phyloP scores from a whole-genome alignment of 371 early-diverging fungal species.

The Syncephalastrum sp. region DNA sequence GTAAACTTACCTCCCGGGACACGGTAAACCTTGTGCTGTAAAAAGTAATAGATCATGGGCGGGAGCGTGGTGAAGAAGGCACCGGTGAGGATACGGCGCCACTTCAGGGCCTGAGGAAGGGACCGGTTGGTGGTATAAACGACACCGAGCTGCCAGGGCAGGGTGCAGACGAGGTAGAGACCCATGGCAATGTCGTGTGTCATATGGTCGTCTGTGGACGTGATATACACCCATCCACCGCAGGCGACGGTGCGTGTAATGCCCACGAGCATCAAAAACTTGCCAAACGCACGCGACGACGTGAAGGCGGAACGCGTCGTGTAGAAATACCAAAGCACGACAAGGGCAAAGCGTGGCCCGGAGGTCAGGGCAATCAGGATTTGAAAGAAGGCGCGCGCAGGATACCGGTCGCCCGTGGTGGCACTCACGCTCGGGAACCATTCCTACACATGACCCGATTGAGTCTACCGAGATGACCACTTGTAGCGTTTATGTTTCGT shows the following conservation, averaged over 20 bases:
- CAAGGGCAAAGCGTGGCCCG: slow-evolving; percentile 68
- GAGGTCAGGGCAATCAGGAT: slow-evolving; percentile 75
- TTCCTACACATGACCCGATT: slow-evolving; percentile 47
- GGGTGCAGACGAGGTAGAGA: slow-evolving; percentile 67
- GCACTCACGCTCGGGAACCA: slow-evolving; percentile 87
- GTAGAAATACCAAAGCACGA: slow-evolving; percentile 65
- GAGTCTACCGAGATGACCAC: neutral
- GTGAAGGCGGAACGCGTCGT: slow-evolving; percentile 46
- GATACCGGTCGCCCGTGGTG: slow-evolving; percentile 81
- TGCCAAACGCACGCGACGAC: slow-evolving; percentile 51
- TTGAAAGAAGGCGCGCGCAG: slow-evolving; percentile 77
- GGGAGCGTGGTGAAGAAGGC: slow-evolving; percentile 68
- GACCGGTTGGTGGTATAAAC: slow-evolving; percentile 38
- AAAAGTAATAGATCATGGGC: slow-evolving; percentile 77
- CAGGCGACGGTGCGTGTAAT: slow-evolving; percentile 71
- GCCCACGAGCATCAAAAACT: slow-evolving; percentile 61
- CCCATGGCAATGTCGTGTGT: slow-evolving; percentile 84
- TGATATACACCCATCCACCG: slow-evolving; percentile 83
- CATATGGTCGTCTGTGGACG: slow-evolving; percentile 76
- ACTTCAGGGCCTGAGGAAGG: slow-evolving; percentile 33
- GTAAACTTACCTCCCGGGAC: slow-evolving; percentile 61
- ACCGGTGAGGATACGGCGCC: slow-evolving; percentile 42
- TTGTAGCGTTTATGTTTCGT: slow-evolving; percentile 9
- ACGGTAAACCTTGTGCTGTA: slow-evolving; percentile 74
- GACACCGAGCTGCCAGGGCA: slow-evolving; percentile 74